A percentile compares a stretch with the other conserved stretches of the same genome.
These are phyloP conservation scores for Aureobasidium sp. DNA, from an alignment of 2,329 filamentous ascomycete genomes.

Conservation along the genomic window DNA sequence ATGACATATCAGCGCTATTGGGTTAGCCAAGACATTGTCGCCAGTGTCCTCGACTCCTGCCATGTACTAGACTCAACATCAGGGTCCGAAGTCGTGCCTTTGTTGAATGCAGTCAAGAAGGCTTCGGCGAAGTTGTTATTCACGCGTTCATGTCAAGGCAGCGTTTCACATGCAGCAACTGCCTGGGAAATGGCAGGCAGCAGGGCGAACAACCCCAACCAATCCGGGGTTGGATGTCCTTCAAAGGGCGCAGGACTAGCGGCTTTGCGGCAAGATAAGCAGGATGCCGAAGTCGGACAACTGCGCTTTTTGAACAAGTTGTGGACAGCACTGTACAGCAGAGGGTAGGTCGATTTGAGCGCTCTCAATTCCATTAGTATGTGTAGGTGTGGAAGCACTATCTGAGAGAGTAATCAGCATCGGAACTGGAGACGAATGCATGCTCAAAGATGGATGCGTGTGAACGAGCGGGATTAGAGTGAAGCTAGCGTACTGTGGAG, in stretches of 20 bases:
- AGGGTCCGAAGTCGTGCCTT: neutral
- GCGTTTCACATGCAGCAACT: neutral
- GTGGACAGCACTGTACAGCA: neutral
- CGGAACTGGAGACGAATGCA: neutral
- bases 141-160: neutral
- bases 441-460: neutral
- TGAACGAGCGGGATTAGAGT: neutral
- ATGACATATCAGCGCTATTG: neutral
- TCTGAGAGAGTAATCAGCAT: neutral
- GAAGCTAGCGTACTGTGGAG: neutral
- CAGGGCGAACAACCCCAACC: slow-evolving; percentile 1
- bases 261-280: slow-evolving; percentile 1
- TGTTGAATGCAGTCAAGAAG: neutral
- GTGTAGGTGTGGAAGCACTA: neutral
- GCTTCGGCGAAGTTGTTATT: neutral
- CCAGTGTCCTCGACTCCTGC: neutral
- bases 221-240: slow-evolving; percentile 1
- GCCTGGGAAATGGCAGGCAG: slow-evolving; percentile 3
- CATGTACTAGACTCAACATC: neutral
- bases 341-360: neutral
- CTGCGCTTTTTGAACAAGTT: neutral
- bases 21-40: neutral
- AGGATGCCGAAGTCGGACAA: slow-evolving; percentile 1
- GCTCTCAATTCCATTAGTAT: neutral
- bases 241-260: slow-evolving; percentile 6